Evolutionary conservation across 2,329 filamentous ascomycete genomes (phyloP), one percentile per base, ranked within the genome.

Genomic region (Phyllosticta citriasiana): DNA sequence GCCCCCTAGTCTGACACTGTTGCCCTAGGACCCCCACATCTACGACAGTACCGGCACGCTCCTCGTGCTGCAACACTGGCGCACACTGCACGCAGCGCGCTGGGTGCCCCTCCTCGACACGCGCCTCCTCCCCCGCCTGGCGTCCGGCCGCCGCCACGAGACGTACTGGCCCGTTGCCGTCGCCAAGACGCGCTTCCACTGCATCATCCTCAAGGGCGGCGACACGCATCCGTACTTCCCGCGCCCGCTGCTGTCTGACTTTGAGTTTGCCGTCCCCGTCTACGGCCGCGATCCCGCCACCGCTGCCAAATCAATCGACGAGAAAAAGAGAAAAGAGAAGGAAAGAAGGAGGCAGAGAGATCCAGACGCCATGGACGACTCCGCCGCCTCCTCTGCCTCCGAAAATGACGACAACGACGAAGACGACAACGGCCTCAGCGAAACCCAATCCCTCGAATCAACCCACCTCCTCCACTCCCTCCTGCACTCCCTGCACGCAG

Each of bases 71-170:
- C 81, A 96, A 53, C 92, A 96, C 75, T 99, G 94, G 94, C 87
- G 94, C 8, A 87, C 82, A 24, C 87, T 87, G 0, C 90, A 89
- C 3, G 88, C 94, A 69, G 94, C 92, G 9, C 86, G 84, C 63
- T 99, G 94, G 94, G 85, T 95, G 2, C 94, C 94, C 0, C 81
- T 99, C 2, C 83, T 99, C 2, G 93, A 99, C 74, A 99, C 95
- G 0, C 90, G 83, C 62, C 84, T 88, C 47, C 80, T 99, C 10
- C 82, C 89, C 0, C 91, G 94, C 64, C 82, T 97, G 3, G 88
- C 89, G 0, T 86, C 85, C 2, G 94, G 94, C 26, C 86, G 87
- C 62, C 97, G 96, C 74, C 83, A 88, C 65, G 94, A 99, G 75
- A 84, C 81, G 0, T 99, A 99, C 78, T 99, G 92, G 83, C 94